Evolutionary conservation across 331 rosid species (phyloP), one percentile per base, ranked within the genome.

Genomic region (Quercus tomentella): DNA sequence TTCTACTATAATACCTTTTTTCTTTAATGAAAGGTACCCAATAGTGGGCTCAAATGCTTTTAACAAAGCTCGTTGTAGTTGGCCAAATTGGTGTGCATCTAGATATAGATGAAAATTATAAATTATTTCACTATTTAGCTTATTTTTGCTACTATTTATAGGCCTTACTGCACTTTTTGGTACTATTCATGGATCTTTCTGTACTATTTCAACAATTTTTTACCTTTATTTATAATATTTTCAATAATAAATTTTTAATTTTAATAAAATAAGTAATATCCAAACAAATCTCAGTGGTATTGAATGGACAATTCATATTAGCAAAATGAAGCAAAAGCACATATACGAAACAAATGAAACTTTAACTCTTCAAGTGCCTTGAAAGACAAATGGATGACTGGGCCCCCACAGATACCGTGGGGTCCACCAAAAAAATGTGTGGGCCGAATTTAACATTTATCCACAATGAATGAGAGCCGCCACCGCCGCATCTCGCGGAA

Each of bases 401-500:
- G 84, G 73, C 56, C 88, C 88, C 86, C 72, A 51, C 23, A 5
- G 5, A 11, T 26, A 43, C 6, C 14, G 5, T 10, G 80, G 65
- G 15, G 45, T 41, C 45, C 45, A 41, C 70, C 87, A 76, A 66
- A 66, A 12, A 22, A 55, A 41, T 61, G 63, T 61, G 83, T 80
- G 83, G 77, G 74, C 52, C 72, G 20, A 58, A 11, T 30, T 63
- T 35, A 6, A 74, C 55, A 85, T 79, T 82, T 87, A 87, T 87
- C 90, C 88, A 79, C 70, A 79, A 69, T 3, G 18, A 56, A 74
- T 41, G 45, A 2, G 45, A 41, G 45, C 45, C 45, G 3, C 45
- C 60, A 61, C 56, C 37, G 69, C 73, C 72, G 82, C 74, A 14
- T 26, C 77, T 18, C 25, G 10, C 16, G 58, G 58, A 74, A 56